phyloP scores from a whole-genome alignment of 441 rosid genomes.

The Sinapis alba region DNA sequence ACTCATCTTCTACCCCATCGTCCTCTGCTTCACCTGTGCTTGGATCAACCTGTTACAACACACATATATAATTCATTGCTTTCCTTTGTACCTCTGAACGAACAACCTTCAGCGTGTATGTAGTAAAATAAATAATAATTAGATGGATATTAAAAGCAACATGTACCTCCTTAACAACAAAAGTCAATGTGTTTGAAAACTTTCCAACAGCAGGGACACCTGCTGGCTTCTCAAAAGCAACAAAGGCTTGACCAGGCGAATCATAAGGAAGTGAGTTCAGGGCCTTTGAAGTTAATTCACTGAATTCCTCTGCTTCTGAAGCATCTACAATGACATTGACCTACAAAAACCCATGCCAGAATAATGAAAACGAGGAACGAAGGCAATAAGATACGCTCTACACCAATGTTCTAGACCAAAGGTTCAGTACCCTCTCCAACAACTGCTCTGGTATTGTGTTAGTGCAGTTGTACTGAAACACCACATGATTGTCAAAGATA shows the following conservation, averaged over 20 bases:
- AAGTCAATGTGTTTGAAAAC: constrained; percentile 85
- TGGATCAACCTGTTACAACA: constrained; percentile 74
- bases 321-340: constrained; percentile 86
- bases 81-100: background rate
- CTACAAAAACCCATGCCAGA: constrained; percentile 45
- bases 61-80: background rate
- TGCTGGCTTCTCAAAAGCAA: constrained; percentile 87
- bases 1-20: constrained; percentile 97
- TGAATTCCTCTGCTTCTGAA: constrained; percentile 89
- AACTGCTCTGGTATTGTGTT: constrained; percentile 94
- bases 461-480: constrained; percentile 96
- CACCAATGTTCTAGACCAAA: constrained; percentile 13
- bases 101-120: background rate
- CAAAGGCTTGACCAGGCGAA: constrained; percentile 87
- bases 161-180: constrained; percentile 87
- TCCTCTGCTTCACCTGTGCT: constrained; percentile 87
- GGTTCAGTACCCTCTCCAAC: constrained; percentile 79
- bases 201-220: constrained; percentile 85
- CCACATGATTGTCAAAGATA: constrained; percentile 80
- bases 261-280: constrained; percentile 87
- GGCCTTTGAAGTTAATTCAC: constrained; percentile 67
- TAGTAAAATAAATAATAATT: background rate
- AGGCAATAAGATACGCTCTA: constrained; percentile 7
- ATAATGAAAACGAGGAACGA: constrained; percentile 25
- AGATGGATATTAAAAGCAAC: constrained; percentile 4